Conservation (phyloP, 2,329 filamentous ascomycete species). For the Zasmidium angulare region DNA sequence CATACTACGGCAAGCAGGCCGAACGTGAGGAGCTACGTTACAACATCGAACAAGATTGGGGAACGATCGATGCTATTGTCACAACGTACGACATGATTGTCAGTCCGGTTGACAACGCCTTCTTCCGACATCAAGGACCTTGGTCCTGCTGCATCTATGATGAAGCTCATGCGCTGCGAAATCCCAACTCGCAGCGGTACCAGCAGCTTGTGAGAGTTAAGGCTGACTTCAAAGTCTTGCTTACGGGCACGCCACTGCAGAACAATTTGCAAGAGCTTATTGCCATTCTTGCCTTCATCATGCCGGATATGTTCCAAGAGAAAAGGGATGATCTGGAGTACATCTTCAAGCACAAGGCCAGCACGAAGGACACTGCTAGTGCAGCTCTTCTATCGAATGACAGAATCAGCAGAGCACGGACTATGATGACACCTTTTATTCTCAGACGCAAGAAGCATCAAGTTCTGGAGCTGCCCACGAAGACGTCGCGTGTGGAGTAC, state of each 20-base stretch:
- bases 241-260: conserved; percentile 88
- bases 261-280: conserved; percentile 94
- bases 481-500: conserved; percentile 73
- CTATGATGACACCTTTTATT: conserved; percentile 94
- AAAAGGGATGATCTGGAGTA: conserved; percentile 76
- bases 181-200: conserved; percentile 79
- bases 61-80: conserved; percentile 68
- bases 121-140: conserved; percentile 58
- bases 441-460: conserved; percentile 91
- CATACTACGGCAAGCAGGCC: conserved; percentile 69
- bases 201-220: conserved; percentile 73
- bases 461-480: conserved; percentile 75
- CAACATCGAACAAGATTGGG: conserved; percentile 62
- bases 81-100: conserved; percentile 69
- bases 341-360: conserved; percentile 90
- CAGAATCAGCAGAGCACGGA: conserved; percentile 80
- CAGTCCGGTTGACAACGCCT: conserved; percentile 61
- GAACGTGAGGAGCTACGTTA: conserved; percentile 69
- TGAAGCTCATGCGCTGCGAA: conserved; percentile 92
- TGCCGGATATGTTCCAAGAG: conserved; percentile 77
- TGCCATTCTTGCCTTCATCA: conserved; percentile 88
- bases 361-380: conserved; percentile 72
- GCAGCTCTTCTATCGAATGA: conserved; percentile 83
- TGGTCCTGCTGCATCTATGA: conserved; percentile 72
- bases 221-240: conserved; percentile 78